Conservation (phyloP, 768 basidiomycete species). For the Myochromella boudieri region DNA sequence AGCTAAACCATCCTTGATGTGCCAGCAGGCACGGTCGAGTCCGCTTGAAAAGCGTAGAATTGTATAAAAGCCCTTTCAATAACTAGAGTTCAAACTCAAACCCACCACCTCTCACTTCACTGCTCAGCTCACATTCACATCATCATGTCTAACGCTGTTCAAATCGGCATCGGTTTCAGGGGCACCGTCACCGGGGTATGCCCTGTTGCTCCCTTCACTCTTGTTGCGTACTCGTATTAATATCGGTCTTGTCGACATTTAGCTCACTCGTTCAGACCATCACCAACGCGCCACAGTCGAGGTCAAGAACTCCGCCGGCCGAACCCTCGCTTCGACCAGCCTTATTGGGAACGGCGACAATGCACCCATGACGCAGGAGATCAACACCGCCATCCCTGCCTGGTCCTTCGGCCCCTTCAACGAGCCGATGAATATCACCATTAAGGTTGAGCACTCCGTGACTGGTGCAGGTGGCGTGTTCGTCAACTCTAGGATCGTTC, state of each 20-base stretch:
- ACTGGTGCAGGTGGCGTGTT: background rate
- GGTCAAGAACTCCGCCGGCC: constrained; percentile 1
- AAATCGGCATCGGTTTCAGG: no score
- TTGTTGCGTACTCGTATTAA: no score
- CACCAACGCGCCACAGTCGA: constrained; percentile 10
- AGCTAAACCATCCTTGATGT: no score
- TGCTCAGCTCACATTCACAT: no score
- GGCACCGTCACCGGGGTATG: background rate
- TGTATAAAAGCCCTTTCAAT: no score
- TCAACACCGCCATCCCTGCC: background rate
- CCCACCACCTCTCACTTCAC: no score
- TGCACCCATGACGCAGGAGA: constrained; percentile 4
- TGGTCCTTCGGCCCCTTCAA: constrained; percentile 13
- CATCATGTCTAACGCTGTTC: no score
- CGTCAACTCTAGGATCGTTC: constrained; percentile 6
- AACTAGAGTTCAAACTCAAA: no score
- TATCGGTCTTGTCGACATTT: background rate
- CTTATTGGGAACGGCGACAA: constrained; percentile 7
- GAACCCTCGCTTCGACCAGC: constrained; percentile 1
- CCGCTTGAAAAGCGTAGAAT: no score
- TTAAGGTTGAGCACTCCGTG: constrained; percentile 3
- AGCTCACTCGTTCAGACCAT: constrained; percentile 3
- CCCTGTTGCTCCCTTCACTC: background rate
- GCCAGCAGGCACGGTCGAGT: no score
- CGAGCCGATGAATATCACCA: constrained; percentile 1